These are phyloP conservation scores for carrot (Daucus carota) DNA, from an alignment of 129 eudicot species.

Conservation along the genomic window DH1_v3.0 NC_030381.2:40426501-40427000, in stretches of 20 bases:
- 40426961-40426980: too few species aligned
- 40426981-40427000: too few species aligned
- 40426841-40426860: constrained; percentile 78
- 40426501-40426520: constrained; percentile 54
- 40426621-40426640: constrained; percentile 76
- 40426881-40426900: constrained; percentile 72
- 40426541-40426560: constrained; percentile 73
- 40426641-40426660: constrained; percentile 93
- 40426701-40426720: constrained; percentile 61
- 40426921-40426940: too few species aligned
- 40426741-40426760: constrained; percentile 68
- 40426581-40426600: constrained; percentile 85
- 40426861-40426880: constrained; percentile 63
- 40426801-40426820: constrained; percentile 60
- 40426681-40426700: constrained; percentile 68
- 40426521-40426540: constrained; percentile 80
- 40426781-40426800: constrained; percentile 72
- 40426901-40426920: constrained; percentile 10
- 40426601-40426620: constrained; percentile 94
- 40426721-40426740: constrained; percentile 62
- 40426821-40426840: constrained; percentile 51
- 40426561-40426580: constrained; percentile 83
- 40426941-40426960: too few species aligned
- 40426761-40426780: constrained; percentile 46
- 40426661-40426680: constrained; percentile 57